Percentiles rank a stretch among this genome's conserved stretches.
These are phyloP conservation scores for Tuctoria greenei DNA, from an alignment of 176 grass and related monocot genomes.

Conservation along the genomic window DNA sequence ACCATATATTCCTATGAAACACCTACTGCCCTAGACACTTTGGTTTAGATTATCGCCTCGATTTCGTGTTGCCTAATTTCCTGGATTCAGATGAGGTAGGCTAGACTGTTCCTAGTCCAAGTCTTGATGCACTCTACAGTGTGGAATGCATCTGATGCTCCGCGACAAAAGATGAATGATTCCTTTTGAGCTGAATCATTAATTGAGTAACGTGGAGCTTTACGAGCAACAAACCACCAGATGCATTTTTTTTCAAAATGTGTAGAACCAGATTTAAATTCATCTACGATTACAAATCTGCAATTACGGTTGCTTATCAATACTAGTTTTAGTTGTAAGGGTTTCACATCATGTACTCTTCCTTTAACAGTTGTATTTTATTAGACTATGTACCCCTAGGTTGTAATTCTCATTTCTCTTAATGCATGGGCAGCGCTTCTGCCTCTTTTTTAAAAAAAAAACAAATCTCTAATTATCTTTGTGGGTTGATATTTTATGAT, in stretches of 20 bases:
- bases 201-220: neutral
- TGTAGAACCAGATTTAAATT: neutral
- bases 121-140: neutral
- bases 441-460: too few relatives aligned
- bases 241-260: too few relatives aligned
- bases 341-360: too few relatives aligned
- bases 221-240: neutral
- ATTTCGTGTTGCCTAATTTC: neutral
- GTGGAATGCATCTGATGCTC: neutral
- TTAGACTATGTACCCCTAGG: too few relatives aligned
- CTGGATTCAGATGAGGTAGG: neutral
- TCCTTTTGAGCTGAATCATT: neutral
- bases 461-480: too few relatives aligned
- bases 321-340: too few relatives aligned
- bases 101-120: neutral
- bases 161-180: neutral
- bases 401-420: too few relatives aligned
- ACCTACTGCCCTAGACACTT: neutral
- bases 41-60: neutral
- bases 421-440: too few relatives aligned
- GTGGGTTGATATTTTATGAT: too few relatives aligned
- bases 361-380: too few relatives aligned
- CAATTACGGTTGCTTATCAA: too few relatives aligned
- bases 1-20: neutral
- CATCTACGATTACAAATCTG: neutral